Evolutionary conservation across 345 rosid genomes (phyloP), one percentile per base, ranked within the genome.

Genomic region (Aegle marmelos): DNA sequence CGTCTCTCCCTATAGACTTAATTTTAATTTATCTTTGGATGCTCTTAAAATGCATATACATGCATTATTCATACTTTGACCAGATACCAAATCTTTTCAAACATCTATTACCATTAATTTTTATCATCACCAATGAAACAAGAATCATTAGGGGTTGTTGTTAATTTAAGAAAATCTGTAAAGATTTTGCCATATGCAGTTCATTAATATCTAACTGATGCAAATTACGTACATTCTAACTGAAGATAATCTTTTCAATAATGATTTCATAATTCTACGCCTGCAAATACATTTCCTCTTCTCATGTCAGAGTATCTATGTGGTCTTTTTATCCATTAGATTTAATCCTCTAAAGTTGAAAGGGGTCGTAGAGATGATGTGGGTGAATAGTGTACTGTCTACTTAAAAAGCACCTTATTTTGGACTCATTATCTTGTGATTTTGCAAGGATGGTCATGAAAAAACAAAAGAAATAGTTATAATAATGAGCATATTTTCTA

Each of bases 341-440:
- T 57, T 57, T 34, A 56, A 10, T 54, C 25, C 13, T 53, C 74
- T 34, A n/a, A 69, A 45, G 27, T 50, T 8, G 37, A 31, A 33
- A 34, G 31, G 2, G 33, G 19, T 5, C 54, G 5, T 68, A 16
- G 53, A 27, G 50, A 72, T 72, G 63, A 45, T 71, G 45, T 56
- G 16, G 16, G 45, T 31, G 50, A 25, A 72, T 6, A 64, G 33
- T 31, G 33, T 31, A 22, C 11, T 53, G 19, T 2, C 34, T 57
- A 60, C 19, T 61, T 27, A 61, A 74, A 74, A 4, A 53, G 57
- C 58, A 74, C 13, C 28, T 22, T 48, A 34, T 28, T 64, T 48
- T 64, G 78, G 70, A 62, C 70, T 48, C 50, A 48, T 63, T 75
- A 64, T 45, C 61, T 75, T 48, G 77, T 61, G 69, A 30, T 62